A percentile compares a stretch with the other conserved stretches of the same genome.
These are phyloP conservation scores for Chloris gayana DNA, from an alignment of 176 grass and related monocot genomes.

Conservation along the genomic window DNA sequence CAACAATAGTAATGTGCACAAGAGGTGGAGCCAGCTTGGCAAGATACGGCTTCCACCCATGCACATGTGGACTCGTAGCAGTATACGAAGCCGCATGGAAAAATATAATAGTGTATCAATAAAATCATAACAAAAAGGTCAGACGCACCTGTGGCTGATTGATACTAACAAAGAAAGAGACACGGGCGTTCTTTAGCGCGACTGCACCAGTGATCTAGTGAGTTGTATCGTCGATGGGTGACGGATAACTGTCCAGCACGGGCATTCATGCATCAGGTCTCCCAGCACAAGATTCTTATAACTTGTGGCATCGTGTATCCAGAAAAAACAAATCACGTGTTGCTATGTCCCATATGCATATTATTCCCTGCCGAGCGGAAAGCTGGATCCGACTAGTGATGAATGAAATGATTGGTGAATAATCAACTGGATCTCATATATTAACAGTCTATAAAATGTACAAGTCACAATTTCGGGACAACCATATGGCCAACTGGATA, in stretches of 20 bases:
- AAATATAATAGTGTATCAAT: neutral
- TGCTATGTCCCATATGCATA: too few relatives aligned
- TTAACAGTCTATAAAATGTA: too few relatives aligned
- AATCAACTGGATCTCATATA: too few relatives aligned
- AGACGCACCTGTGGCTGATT: neutral
- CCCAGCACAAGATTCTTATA: neutral
- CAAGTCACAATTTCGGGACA: too few relatives aligned
- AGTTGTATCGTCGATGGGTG: neutral
- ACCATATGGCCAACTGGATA: too few relatives aligned
- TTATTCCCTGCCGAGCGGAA: too few relatives aligned
- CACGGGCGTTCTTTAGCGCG: neutral
- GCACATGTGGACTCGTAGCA: neutral
- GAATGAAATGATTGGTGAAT: too few relatives aligned
- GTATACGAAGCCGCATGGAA: neutral
- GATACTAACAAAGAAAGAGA: neutral
- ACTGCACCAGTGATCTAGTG: neutral
- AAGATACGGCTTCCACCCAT: neutral
- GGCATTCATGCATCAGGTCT: neutral
- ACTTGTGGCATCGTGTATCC: too few relatives aligned
- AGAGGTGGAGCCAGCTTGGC: neutral
- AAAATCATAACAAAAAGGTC: neutral
- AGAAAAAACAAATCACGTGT: too few relatives aligned
- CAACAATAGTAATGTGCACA: neutral
- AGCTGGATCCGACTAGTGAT: too few relatives aligned
- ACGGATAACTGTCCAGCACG: neutral